Evolutionary conservation across 805 yeast species (phyloP).

Genomic region (Cyberlindnera mycetangii): DNA sequence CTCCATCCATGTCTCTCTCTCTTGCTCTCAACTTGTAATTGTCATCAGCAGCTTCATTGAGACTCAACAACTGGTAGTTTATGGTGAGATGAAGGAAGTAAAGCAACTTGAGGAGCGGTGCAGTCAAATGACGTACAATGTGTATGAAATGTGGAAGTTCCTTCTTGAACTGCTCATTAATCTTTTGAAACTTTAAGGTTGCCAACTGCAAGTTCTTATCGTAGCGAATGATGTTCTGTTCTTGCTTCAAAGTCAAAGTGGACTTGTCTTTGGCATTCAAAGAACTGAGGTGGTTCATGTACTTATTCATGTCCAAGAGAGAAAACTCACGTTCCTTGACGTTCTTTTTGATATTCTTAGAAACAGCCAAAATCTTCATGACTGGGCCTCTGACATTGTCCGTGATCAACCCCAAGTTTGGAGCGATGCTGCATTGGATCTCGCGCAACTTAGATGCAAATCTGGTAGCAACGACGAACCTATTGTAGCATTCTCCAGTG

Average conservation of each 20-base stretch:
- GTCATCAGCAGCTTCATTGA: conserved; percentile 13
- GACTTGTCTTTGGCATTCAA: conserved; percentile 22
- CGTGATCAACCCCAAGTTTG: conserved; percentile 28
- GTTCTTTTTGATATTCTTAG: conserved; percentile 29
- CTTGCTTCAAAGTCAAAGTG: conserved; percentile 36
- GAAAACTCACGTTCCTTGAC: conserved; percentile 33
- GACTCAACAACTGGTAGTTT: conserved; percentile 31
- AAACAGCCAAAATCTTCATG: conserved; percentile 10
- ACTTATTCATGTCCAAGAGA: conserved; percentile 38
- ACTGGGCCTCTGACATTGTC: conserved; percentile 26
- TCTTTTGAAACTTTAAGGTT: conserved; percentile 35
- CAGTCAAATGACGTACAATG: conserved; percentile 31
- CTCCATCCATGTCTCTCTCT: conserved; percentile 5
- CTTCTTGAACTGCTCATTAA: conserved; percentile 38
- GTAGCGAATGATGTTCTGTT: conserved; percentile 32
- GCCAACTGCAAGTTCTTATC: conserved; percentile 31
- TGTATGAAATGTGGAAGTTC: conserved; percentile 46
- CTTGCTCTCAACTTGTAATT: conserved; percentile 13
- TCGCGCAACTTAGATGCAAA: conserved; percentile 12
- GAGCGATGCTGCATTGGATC: conserved; percentile 1
- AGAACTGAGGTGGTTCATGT: conserved; percentile 24
- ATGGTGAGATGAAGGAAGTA: conserved; percentile 39
- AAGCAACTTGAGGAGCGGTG: conserved; percentile 29
- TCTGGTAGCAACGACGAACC: background rate
- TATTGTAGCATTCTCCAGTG: background rate